phyloP scores from a whole-genome alignment of 257 asterid species.

The Haberlea rhodopensis region DNA sequence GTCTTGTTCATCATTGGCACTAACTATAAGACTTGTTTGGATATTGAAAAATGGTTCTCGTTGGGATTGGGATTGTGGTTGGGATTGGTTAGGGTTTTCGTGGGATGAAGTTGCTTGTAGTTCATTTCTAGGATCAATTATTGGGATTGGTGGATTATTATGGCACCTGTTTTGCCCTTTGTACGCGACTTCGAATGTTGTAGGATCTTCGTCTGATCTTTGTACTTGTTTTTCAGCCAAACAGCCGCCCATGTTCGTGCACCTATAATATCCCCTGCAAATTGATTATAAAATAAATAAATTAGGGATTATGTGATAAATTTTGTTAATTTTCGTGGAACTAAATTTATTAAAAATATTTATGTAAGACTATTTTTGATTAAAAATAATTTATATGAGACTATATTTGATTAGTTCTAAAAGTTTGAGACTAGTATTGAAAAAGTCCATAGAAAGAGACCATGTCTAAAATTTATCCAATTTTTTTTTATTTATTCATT shows the following conservation, averaged over 20 bases:
- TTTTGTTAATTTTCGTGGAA: too few species aligned
- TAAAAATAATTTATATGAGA: too few species aligned
- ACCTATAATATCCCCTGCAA: constrained; percentile 51
- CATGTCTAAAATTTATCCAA: too few species aligned
- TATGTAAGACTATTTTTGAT: too few species aligned
- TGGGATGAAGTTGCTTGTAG: constrained; percentile 21
- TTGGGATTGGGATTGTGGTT: constrained; percentile 15
- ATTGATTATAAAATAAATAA: neutral
- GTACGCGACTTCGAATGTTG: constrained; percentile 33
- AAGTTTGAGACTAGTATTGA: too few species aligned
- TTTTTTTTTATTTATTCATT: too few species aligned
- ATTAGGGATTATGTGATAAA: too few species aligned
- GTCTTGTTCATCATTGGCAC: constrained; percentile 22
- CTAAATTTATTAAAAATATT: too few species aligned
- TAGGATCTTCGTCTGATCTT: constrained; percentile 43
- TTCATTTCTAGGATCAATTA: constrained; percentile 13
- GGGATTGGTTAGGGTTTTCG: constrained; percentile 19
- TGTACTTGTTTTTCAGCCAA: constrained; percentile 50
- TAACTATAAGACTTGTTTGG: constrained; percentile 41
- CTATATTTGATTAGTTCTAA: too few species aligned
- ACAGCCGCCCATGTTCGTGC: constrained; percentile 40
- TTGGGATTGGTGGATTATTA: constrained; percentile 14
- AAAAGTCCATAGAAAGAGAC: too few species aligned
- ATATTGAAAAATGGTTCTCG: constrained; percentile 30
- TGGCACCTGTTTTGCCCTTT: constrained; percentile 43